Conservation (phyloP, 106 monocot species). For the Dioscorea dumetorum region DNA sequence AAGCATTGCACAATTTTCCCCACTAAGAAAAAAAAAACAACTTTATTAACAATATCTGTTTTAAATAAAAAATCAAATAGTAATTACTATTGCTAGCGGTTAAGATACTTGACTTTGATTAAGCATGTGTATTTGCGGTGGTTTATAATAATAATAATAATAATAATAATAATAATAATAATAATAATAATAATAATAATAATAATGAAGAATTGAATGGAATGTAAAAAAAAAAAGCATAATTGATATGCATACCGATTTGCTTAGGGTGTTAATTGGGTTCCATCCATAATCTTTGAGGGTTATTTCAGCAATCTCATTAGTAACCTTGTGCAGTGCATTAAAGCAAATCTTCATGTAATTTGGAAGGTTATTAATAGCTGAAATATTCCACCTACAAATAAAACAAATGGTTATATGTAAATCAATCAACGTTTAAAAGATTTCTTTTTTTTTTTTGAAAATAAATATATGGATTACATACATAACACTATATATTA, state of each 20-base stretch:
- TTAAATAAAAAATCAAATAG: too few species aligned
- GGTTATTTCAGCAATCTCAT: slow-evolving; percentile 25
- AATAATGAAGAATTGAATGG: too few species aligned
- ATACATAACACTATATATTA: too few species aligned
- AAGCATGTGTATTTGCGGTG: too few species aligned
- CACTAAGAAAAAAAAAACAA: slow-evolving; percentile 14
- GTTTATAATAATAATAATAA: too few species aligned
- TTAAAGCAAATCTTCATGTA: slow-evolving; percentile 40
- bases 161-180: too few species aligned
- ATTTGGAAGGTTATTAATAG: slow-evolving; percentile 14
- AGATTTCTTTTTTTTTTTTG: neutral
- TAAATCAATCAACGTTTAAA: too few species aligned
- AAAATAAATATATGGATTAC: neutral
- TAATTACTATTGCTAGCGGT: too few species aligned
- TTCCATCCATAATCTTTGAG: slow-evolving; percentile 24
- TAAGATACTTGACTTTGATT: too few species aligned
- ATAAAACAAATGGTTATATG: too few species aligned
- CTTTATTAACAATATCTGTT: too few species aligned
- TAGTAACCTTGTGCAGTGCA: slow-evolving; percentile 23
- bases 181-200: too few species aligned
- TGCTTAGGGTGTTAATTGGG: slow-evolving; percentile 23
- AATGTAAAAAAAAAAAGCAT: neutral
- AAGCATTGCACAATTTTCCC: slow-evolving; percentile 31
- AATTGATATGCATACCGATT: slow-evolving; percentile 16
- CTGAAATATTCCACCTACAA: slow-evolving; percentile 31